Conservation (phyloP, 768 basidiomycete species). For the Cyclocybe aegerita region DNA sequence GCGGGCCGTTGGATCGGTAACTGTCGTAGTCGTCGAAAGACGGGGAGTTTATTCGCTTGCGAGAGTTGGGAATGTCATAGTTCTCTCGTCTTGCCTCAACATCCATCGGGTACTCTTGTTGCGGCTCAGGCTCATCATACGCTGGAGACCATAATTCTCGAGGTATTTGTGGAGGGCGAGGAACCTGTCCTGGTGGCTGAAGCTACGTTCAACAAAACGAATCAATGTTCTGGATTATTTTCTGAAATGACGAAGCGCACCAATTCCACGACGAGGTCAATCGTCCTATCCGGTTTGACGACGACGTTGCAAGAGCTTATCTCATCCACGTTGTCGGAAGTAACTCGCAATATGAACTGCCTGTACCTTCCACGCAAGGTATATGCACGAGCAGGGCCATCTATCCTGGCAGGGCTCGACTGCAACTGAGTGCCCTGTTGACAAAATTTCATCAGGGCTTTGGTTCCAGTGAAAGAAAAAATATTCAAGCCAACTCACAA, state of each 20-base stretch:
- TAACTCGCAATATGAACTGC: slow-evolving; percentile 66
- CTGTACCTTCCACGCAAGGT: slow-evolving; percentile 66
- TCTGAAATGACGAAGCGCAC: slow-evolving; percentile 32
- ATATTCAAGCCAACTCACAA: slow-evolving; percentile 33
- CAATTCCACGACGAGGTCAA: slow-evolving; percentile 59
- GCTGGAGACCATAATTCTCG: slow-evolving; percentile 12
- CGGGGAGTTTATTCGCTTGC: slow-evolving; percentile 23
- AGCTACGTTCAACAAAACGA: slow-evolving; percentile 24
- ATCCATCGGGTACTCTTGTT: slow-evolving; percentile 11
- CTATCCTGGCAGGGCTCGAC: slow-evolving; percentile 60
- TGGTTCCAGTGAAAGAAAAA: too few species aligned
- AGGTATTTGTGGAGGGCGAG: slow-evolving; percentile 32
- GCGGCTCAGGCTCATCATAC: slow-evolving; percentile 5
- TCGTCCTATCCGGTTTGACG: slow-evolving; percentile 50
- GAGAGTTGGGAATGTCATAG: slow-evolving; percentile 6
- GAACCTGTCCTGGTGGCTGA: slow-evolving; percentile 29
- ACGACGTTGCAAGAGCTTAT: slow-evolving; percentile 57
- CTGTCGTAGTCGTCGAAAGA: slow-evolving; percentile 24
- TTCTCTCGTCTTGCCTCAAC: slow-evolving; percentile 6
- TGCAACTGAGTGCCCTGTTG: slow-evolving; percentile 53
- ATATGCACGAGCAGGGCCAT: slow-evolving; percentile 73
- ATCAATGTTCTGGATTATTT: not conserved
- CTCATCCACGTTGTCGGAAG: slow-evolving; percentile 49
- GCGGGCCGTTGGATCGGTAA: slow-evolving; percentile 2
- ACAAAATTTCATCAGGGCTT: not conserved